Percentiles rank a stretch among this genome's conserved stretches.
Evolutionary conservation across 2,329 filamentous ascomycete species (phyloP).

Genomic region (Diaporthe aspalathi): DNA sequence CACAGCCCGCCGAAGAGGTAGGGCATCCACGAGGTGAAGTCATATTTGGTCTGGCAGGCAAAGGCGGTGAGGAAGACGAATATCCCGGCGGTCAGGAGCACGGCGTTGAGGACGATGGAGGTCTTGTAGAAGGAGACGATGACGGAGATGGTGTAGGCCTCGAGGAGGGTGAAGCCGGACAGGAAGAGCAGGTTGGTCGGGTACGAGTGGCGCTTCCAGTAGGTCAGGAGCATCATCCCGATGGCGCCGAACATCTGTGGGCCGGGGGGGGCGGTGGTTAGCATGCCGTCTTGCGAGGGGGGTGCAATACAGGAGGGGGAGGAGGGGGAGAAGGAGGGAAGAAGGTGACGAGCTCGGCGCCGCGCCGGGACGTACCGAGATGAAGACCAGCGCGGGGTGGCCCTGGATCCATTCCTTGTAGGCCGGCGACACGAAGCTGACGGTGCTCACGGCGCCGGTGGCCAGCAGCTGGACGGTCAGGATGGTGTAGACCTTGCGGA

Average conservation of each 20-base stretch:
- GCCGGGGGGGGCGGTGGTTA: conserved; percentile 30
- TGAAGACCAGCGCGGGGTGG: conserved; percentile 86
- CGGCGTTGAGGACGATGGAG: conserved; percentile 87
- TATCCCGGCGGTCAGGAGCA: conserved; percentile 86
- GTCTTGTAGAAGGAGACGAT: conserved; percentile 91
- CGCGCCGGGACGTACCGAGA: conserved; percentile 67
- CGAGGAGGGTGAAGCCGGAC: conserved; percentile 86
- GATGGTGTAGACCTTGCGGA: conserved; percentile 98
- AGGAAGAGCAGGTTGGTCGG: conserved; percentile 96
- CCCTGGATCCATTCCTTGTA: conserved; percentile 91
- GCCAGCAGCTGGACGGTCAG: conserved; percentile 93
- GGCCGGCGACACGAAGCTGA: conserved; percentile 84
- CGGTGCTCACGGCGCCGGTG: conserved; percentile 81
- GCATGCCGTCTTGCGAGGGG: not conserved
- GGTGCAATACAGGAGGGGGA: too few relatives aligned
- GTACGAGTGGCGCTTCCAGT: conserved; percentile 96
- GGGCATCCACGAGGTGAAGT: conserved; percentile 97
- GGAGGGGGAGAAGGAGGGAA: too few relatives aligned
- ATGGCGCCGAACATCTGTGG: conserved; percentile 80
- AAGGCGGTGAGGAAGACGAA: conserved; percentile 86
- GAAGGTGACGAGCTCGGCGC: not conserved
- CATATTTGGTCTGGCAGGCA: conserved; percentile 97
- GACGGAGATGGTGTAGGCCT: conserved; percentile 93
- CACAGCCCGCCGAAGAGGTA: conserved; percentile 93
- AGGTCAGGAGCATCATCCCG: conserved; percentile 86